phyloP scores from a whole-genome alignment of 78 protist genomes.

The Dictyostelium purpureum region DNA sequence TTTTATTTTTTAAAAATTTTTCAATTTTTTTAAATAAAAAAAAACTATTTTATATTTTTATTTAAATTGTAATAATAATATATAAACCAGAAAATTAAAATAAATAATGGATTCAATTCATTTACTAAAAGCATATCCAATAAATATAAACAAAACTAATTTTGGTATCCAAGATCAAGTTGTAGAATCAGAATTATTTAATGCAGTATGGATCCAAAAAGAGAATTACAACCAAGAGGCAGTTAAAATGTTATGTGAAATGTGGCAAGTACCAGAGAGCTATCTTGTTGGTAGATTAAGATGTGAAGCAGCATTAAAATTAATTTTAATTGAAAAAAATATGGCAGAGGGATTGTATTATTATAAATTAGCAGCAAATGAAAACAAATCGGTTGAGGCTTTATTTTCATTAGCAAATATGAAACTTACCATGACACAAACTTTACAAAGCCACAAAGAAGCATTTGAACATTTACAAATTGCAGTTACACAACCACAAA shows the following conservation, averaged over 20 bases:
- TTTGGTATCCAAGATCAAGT: neutral
- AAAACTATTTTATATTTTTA: too few species aligned
- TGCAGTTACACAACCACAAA: neutral
- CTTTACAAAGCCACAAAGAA: neutral
- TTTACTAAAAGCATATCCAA: neutral
- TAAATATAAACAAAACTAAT: neutral
- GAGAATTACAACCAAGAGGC: neutral
- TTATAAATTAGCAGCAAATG: constrained; percentile 10
- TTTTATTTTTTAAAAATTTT: too few species aligned
- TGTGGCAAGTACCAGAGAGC: neutral
- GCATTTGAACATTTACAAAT: neutral
- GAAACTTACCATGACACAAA: neutral
- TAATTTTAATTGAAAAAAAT: neutral
- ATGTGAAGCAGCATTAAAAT: constrained; percentile 14
- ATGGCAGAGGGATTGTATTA: neutral
- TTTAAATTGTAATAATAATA: too few species aligned
- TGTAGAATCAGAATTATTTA: constrained; percentile 1
- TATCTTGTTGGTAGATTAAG: constrained; percentile 11
- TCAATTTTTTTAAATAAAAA: too few species aligned
- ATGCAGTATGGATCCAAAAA: constrained; percentile 8
- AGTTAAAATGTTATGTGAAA: neutral
- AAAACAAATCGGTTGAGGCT: neutral
- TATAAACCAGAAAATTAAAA: too few species aligned
- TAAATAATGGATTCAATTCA: neutral
- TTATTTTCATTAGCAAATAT: constrained; percentile 10